These are phyloP conservation scores for Musa itinerans DNA, from an alignment of 176 grass and related monocot species.

Conservation along the genomic window DNA sequence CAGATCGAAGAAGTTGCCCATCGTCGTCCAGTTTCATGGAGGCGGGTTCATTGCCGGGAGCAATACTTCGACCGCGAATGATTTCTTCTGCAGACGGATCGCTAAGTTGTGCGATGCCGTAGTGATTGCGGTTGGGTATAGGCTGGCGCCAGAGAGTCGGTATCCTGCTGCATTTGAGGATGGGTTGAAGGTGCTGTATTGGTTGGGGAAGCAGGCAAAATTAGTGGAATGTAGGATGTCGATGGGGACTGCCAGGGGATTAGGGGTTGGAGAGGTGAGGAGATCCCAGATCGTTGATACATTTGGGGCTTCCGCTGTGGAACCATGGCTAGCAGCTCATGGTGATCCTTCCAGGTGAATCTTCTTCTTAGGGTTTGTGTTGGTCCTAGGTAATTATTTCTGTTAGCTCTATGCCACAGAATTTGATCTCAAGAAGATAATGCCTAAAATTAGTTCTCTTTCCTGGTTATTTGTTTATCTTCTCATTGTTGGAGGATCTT, in stretches of 20 bases:
- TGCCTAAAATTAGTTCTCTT: not conserved
- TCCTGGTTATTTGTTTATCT: not conserved
- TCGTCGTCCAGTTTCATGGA: conserved; percentile 14
- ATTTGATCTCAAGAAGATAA: not conserved
- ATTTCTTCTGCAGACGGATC: conserved; percentile 11
- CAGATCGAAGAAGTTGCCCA: not conserved
- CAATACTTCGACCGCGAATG: conserved; percentile 8
- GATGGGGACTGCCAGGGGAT: conserved; percentile 1
- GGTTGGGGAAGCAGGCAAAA: conserved; percentile 13
- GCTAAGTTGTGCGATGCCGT: conserved; percentile 1
- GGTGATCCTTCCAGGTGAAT: conserved; percentile 15
- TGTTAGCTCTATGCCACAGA: not conserved
- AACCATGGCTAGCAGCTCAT: conserved; percentile 13
- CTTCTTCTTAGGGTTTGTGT: not conserved
- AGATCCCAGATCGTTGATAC: conserved; percentile 6
- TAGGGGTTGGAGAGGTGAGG: not conserved
- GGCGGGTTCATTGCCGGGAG: conserved; percentile 12
- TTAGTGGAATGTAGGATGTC: conserved; percentile 9
- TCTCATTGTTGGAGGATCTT: not conserved
- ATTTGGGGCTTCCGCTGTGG: conserved; percentile 6
- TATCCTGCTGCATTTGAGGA: conserved; percentile 15
- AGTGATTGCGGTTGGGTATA: conserved; percentile 7
- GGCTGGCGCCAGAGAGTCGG: conserved; percentile 9
- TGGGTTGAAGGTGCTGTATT: conserved; percentile 9
- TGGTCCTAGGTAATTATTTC: not conserved